Base-by-base conservation (phyloP, 176 grass and related monocot genomes). In the Oryza longistaminata region DNA sequence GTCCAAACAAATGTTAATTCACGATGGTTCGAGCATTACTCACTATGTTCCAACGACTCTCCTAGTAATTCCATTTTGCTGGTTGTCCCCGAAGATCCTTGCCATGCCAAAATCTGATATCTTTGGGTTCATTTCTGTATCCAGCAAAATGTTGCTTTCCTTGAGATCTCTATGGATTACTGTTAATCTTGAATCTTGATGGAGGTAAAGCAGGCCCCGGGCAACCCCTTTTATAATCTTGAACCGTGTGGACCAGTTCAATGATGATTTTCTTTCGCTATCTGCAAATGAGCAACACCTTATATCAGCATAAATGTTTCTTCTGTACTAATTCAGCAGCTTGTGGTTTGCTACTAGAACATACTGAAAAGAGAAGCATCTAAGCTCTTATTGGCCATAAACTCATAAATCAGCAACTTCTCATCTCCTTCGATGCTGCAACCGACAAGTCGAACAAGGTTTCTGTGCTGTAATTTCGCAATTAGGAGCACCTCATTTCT, bases 101-200 rank as follows among this genome's bases (percentile, higher is more conserved):
- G 91, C 91, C 91, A 87, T 87, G 17, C 91, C 91, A 4, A 93
- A 90, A 21, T 93, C 91, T 2, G 84, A 55, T 84, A 93, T 90
- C 40, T 87, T 93, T 6, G 91, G 91, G 15, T 68, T 89, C 85
- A 88, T 88, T 4, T 73, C 27, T 2, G 13, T 66, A 34, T 93
- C 91, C 2, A 93, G 65, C 29, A 93, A 78, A 70, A 93, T 16
- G 12, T 93, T 90, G 13, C 43, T 62, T 0, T 81, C 91, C 16
- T 90, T 93, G 10, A 93, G 76, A 64, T 90, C 88, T 37, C 88
- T 83, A 6, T 90, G 91, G 15, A 93, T 80, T 10, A 90, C 77
- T 27, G 77, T 89, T 5, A 90, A 6, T 66, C 88, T 88, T 77
- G 88, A 93, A 76, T 94, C 86, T 2, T 71, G 85, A 25, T 93